A percentile compares a stretch with the other conserved stretches of the same genome.
Conservation (phyloP, 305 asterid genomes). For the Solanum chacoense region DNA sequence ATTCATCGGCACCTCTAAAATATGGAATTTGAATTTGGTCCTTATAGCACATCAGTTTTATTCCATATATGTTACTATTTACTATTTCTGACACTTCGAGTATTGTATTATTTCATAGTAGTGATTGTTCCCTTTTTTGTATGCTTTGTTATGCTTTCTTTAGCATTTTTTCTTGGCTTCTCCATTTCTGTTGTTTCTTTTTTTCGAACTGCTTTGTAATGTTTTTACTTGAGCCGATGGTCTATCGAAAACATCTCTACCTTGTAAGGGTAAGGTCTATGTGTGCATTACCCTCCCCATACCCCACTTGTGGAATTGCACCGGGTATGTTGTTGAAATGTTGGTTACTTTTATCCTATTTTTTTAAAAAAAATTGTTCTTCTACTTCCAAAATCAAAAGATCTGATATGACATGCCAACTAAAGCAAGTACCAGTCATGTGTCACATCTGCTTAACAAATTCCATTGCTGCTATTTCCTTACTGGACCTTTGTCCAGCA, state of each 20-base stretch:
- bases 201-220: rapidly evolving
- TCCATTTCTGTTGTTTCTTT: rapidly evolving
- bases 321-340: not conserved
- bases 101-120: not conserved
- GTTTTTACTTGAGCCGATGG: not conserved
- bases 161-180: not conserved
- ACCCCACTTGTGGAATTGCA: not conserved
- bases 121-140: not conserved
- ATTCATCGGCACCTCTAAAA: not conserved
- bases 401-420: not conserved
- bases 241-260: not conserved
- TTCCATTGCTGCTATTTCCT: not conserved
- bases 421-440: not conserved
- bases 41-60: not conserved
- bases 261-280: not conserved
- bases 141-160: not conserved
- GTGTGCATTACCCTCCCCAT: not conserved
- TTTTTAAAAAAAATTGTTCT: not conserved
- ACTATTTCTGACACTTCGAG: not conserved
- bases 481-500: not conserved
- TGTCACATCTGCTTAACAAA: not conserved
- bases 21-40: not conserved
- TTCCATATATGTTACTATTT: not conserved
- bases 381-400: not conserved
- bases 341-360: not conserved